phyloP scores from a whole-genome alignment of 1,139 yeast genomes.

The Kodamaea ohmeri region DNA sequence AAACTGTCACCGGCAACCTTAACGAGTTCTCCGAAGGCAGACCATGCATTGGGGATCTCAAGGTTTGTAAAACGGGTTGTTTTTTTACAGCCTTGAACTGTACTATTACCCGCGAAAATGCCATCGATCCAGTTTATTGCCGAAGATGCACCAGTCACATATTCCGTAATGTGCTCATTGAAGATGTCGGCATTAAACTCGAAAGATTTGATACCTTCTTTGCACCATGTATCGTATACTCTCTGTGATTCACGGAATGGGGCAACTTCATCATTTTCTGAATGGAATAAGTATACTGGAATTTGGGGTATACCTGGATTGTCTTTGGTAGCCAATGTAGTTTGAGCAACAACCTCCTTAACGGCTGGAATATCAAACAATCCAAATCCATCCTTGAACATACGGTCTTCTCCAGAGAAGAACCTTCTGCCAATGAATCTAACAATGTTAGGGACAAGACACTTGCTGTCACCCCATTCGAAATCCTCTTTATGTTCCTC shows the following conservation, averaged over 20 bases:
- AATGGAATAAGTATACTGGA: slow-evolving; percentile 38
- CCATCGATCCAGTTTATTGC: slow-evolving; percentile 20
- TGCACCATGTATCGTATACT: slow-evolving; percentile 33
- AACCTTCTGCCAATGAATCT: slow-evolving; percentile 16
- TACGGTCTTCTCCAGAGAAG: slow-evolving; percentile 20
- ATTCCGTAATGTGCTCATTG: slow-evolving; percentile 15
- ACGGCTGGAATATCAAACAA: slow-evolving; percentile 19
- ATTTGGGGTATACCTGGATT: slow-evolving; percentile 25
- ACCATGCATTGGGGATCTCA: slow-evolving; percentile 14
- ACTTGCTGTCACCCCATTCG: slow-evolving; percentile 6
- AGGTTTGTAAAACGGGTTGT: slow-evolving; percentile 23
- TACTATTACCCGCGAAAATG: slow-evolving; percentile 19
- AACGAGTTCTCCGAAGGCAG: slow-evolving; percentile 3
- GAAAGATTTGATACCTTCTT: slow-evolving; percentile 18
- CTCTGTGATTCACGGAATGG: slow-evolving; percentile 26
- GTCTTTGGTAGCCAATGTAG: slow-evolving; percentile 23
- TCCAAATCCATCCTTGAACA: slow-evolving; percentile 19
- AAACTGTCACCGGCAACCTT: slow-evolving; percentile 3
- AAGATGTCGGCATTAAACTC: slow-evolving; percentile 9
- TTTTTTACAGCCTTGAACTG: slow-evolving; percentile 28
- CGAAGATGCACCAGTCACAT: slow-evolving; percentile 18
- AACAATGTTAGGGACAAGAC: slow-evolving; percentile 11
- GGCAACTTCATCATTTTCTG: slow-evolving; percentile 29
- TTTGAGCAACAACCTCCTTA: slow-evolving; percentile 15
- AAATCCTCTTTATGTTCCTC: slow-evolving; percentile 1